phyloP scores from a whole-genome alignment of 2,329 filamentous ascomycete genomes.

The Triangularia verruculosa region DNA sequence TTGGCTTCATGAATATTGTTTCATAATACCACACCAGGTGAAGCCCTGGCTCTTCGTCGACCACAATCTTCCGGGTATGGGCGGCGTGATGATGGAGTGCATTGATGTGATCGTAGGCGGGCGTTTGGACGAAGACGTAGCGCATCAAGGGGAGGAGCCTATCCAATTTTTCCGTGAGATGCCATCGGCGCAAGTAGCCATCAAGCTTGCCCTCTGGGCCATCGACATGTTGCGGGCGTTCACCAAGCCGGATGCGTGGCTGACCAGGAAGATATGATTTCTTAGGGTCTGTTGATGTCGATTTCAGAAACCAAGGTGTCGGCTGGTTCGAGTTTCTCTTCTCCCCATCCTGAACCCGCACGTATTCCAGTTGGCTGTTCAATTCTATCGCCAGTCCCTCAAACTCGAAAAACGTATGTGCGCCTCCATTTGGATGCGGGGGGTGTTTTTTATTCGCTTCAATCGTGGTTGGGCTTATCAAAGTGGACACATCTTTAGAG shows the following conservation, averaged over 20 bases:
- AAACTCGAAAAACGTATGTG: slow-evolving; percentile 9
- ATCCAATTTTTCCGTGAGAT: slow-evolving; percentile 26
- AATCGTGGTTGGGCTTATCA: not conserved
- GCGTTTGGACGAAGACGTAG: slow-evolving; percentile 32
- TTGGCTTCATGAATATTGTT: slow-evolving; percentile 42
- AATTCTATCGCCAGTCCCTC: slow-evolving; percentile 14
- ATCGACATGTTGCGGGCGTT: not conserved
- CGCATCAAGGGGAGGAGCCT: slow-evolving; percentile 28
- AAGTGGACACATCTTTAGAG: not conserved
- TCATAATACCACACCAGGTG: slow-evolving; percentile 42
- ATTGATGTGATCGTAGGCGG: slow-evolving; percentile 31
- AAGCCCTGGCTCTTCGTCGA: slow-evolving; percentile 40
- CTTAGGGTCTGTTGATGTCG: slow-evolving; percentile 10
- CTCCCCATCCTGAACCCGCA: not conserved
- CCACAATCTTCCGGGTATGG: slow-evolving; percentile 37
- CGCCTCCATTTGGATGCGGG: not conserved
- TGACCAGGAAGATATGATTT: slow-evolving; percentile 29
- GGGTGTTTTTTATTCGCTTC: not conserved
- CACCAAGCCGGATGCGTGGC: slow-evolving; percentile 26
- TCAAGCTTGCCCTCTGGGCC: slow-evolving; percentile 14
- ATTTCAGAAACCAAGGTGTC: slow-evolving; percentile 9
- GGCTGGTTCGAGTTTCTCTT: not conserved
- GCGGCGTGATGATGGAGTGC: slow-evolving; percentile 39
- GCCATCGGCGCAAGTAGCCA: slow-evolving; percentile 23
- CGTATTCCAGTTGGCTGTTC: slow-evolving; percentile 17